Conservation (phyloP, 1,284 basidiomycete species). For the Irpex sp. region DNA sequence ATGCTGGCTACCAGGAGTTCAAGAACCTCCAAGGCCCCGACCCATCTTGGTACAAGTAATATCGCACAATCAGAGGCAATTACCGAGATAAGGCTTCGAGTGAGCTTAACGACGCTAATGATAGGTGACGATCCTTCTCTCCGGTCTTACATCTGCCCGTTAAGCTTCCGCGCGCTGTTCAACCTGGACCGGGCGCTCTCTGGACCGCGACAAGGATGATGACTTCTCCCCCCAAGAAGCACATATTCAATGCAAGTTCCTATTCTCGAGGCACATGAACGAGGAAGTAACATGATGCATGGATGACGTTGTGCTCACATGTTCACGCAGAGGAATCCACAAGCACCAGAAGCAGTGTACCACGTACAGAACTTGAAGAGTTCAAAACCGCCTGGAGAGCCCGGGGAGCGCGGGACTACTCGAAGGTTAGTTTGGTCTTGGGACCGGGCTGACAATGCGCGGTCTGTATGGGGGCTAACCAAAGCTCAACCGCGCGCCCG, state of each 20-base stretch:
- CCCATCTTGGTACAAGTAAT: not conserved
- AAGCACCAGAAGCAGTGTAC: not conserved
- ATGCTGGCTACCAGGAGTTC: not conserved
- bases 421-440: not conserved
- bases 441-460: not conserved
- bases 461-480: not conserved
- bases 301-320: not conserved
- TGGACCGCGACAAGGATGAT: not conserved
- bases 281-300: not conserved
- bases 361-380: not conserved
- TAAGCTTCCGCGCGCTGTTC: constrained; percentile 1
- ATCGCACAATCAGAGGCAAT: not conserved
- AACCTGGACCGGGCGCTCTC: not conserved
- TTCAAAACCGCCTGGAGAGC: not conserved
- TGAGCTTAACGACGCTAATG: constrained; percentile 1
- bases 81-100: not conserved
- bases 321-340: not conserved
- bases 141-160: not conserved
- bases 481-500: not conserved
- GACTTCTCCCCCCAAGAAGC: not conserved
- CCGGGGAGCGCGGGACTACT: not conserved
- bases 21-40: not conserved
- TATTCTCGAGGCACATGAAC: not conserved
- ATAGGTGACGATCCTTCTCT: not conserved
- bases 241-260: not conserved